Percentiles rank a stretch among this genome's conserved stretches.
phyloP scores from a whole-genome alignment of 441 rosid genomes.

The Manihot esculenta region DNA sequence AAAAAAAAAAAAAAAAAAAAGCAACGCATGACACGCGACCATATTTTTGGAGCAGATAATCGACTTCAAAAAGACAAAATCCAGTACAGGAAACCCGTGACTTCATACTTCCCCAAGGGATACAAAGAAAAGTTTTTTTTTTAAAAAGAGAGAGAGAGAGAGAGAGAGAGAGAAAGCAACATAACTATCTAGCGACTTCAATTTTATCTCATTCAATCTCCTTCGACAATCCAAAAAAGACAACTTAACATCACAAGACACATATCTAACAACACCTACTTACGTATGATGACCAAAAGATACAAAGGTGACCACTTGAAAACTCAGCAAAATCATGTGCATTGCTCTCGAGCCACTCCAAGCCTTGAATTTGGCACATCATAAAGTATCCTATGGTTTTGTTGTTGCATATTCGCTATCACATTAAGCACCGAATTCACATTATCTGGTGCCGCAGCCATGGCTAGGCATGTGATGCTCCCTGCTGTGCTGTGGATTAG shows the following conservation, averaged over 20 bases:
- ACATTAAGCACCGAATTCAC: constrained; percentile 83
- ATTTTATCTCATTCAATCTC: too few species aligned
- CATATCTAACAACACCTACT: not conserved
- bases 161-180: too few species aligned
- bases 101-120: too few species aligned
- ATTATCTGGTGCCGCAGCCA: constrained; percentile 78
- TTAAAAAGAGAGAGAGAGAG: too few species aligned
- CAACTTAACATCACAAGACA: constrained; percentile 1
- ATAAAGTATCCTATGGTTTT: constrained; percentile 79
- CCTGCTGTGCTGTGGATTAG: constrained; percentile 83
- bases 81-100: too few species aligned
- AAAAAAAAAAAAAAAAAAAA: too few species aligned
- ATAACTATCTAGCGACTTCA: too few species aligned
- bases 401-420: constrained; percentile 94
- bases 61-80: too few species aligned
- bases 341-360: constrained; percentile 85
- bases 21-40: too few species aligned
- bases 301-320: not conserved
- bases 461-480: constrained; percentile 70
- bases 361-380: constrained; percentile 83
- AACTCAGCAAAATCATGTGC: constrained; percentile 38
- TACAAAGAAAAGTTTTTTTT: too few species aligned
- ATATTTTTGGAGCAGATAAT: too few species aligned
- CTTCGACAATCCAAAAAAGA: not conserved
- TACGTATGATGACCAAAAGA: not conserved